These are phyloP conservation scores for Lantana camara DNA, from an alignment of 257 asterid species.

Conservation along the genomic window DNA sequence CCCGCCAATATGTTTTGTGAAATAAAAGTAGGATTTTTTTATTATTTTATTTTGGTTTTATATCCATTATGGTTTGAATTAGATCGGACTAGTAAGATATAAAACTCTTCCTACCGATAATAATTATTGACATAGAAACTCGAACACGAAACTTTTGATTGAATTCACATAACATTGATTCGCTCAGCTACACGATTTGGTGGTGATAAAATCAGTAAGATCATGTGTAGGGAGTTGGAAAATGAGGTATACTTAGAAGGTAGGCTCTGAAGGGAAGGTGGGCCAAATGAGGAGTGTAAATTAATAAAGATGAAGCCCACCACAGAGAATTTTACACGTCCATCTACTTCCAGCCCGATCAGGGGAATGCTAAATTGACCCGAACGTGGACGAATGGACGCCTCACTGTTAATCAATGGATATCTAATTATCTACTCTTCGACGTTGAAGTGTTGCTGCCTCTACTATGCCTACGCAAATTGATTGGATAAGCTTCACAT, in stretches of 20 bases:
- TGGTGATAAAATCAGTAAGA: not conserved
- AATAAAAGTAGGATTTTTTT: no score
- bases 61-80: no score
- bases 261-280: constrained; percentile 32
- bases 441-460: not conserved
- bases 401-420: constrained; percentile 37
- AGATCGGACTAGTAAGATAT: no score
- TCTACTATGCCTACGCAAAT: not conserved
- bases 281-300: constrained; percentile 43
- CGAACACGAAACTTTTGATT: no score
- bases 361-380: constrained; percentile 30
- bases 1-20: no score
- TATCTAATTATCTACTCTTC: not conserved
- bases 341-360: constrained; percentile 20
- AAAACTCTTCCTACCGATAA: no score
- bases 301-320: constrained; percentile 56
- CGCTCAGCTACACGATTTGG: no score
- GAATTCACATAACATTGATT: no score
- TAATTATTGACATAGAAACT: no score
- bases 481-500: constrained; percentile 12
- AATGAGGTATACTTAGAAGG: constrained; percentile 28
- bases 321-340: no score
- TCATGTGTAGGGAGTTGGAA: constrained; percentile 3
- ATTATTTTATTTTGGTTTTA: no score
- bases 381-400: constrained; percentile 48